A percentile compares a stretch with the other conserved stretches of the same genome.
Conservation (phyloP, 1,284 basidiomycete genomes). For the Violaceomyces palustris region DNA sequence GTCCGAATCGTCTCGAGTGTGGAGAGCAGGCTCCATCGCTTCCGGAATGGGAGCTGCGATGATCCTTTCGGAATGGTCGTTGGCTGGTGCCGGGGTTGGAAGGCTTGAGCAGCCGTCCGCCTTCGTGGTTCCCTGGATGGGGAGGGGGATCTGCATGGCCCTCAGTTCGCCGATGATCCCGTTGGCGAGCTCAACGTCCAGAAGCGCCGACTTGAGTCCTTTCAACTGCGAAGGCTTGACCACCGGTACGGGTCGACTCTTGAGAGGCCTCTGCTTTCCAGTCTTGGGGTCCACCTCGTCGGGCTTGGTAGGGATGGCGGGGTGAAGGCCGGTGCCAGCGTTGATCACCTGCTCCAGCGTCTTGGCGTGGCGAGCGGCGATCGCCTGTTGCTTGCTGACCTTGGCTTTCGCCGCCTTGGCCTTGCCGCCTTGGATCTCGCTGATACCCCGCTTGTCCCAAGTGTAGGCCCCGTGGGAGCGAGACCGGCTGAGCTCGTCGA, state of each 20-base stretch:
- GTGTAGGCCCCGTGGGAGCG: conserved; percentile 4
- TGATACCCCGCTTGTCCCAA: conserved; percentile 27
- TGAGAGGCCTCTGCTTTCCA: conserved; percentile 11
- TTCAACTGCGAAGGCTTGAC: conserved; percentile 25
- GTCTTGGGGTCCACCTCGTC: background rate
- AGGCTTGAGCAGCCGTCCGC: too few species aligned
- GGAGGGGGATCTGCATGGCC: conserved; percentile 24
- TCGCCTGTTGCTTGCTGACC: conserved; percentile 27
- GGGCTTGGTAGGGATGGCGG: conserved; percentile 8
- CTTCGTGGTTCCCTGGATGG: too few species aligned
- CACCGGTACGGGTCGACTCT: conserved; percentile 8
- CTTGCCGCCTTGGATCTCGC: conserved; percentile 9
- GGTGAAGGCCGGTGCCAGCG: conserved; percentile 30
- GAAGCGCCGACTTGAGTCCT: conserved; percentile 35
- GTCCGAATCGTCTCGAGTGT: too few species aligned
- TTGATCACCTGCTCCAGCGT: conserved; percentile 42
- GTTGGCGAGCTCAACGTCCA: conserved; percentile 35
- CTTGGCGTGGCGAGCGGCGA: conserved; percentile 40
- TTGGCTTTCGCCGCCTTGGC: conserved; percentile 26
- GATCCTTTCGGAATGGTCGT: too few species aligned
- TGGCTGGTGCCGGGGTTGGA: too few species aligned
- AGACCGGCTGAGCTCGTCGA: background rate
- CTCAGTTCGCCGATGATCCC: conserved; percentile 42
- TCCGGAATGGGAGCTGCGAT: too few species aligned
- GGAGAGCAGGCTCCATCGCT: too few species aligned